These are phyloP conservation scores for Xylaria multiplex DNA, from an alignment of 2,329 filamentous ascomycete genomes.

Conservation along the genomic window DNA sequence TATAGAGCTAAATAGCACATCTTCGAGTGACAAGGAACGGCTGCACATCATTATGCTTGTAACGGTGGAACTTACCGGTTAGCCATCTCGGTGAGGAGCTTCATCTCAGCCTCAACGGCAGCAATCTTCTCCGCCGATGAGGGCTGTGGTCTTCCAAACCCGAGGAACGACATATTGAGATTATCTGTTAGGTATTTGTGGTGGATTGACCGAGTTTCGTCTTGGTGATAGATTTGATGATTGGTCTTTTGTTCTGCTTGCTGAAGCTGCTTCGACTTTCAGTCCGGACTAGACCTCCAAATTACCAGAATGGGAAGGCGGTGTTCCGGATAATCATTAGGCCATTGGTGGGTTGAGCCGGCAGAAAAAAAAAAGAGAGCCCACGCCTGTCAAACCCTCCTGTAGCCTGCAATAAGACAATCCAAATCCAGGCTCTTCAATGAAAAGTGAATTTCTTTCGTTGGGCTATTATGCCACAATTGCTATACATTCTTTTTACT, in stretches of 20 bases:
- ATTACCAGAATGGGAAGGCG: slow-evolving; percentile 41
- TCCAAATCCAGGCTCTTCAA: no score
- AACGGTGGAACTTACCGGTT: slow-evolving; percentile 74
- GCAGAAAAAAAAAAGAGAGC: slow-evolving; percentile 39
- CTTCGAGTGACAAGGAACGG: background rate
- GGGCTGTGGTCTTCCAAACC: slow-evolving; percentile 80
- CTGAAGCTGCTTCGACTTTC: slow-evolving; percentile 21
- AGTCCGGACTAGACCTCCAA: slow-evolving; percentile 4
- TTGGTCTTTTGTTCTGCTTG: slow-evolving; percentile 1
- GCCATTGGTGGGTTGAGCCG: slow-evolving; percentile 27
- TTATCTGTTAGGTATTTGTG: background rate
- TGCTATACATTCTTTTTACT: background rate
- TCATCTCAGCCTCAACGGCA: slow-evolving; percentile 95
- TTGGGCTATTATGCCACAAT: background rate
- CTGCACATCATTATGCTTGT: background rate
- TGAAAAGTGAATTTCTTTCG: background rate
- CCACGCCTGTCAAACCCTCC: background rate
- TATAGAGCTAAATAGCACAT: no score
- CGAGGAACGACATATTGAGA: slow-evolving; percentile 75
- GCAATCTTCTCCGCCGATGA: slow-evolving; percentile 97
- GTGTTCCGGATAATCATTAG: slow-evolving; percentile 40
- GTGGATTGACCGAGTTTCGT: background rate
- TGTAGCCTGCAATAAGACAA: background rate
- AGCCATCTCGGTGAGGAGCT: slow-evolving; percentile 98
- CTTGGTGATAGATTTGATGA: slow-evolving; percentile 2